phyloP scores from a whole-genome alignment of 306 rosid genomes.

The Abrus pulchellus region DNA sequence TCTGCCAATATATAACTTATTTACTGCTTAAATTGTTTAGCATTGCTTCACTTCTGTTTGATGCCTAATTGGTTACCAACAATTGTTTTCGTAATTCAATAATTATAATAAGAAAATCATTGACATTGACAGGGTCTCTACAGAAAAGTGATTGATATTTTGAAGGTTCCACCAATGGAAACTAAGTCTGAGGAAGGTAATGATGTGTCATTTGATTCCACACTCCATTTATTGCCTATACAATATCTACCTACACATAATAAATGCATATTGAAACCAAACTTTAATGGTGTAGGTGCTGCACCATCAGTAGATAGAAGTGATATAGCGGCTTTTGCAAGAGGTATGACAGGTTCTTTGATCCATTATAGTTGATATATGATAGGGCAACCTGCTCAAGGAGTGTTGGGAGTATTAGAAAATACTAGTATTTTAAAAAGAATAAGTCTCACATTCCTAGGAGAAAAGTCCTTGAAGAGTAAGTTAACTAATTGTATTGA shows the following conservation, averaged over 20 bases:
- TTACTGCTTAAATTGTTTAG: not conserved
- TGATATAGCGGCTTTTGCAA: slow-evolving; percentile 82
- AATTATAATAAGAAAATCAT: slow-evolving; percentile 1
- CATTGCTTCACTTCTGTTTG: slow-evolving; percentile 21
- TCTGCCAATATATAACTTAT: not conserved
- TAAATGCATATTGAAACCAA: slow-evolving; percentile 16
- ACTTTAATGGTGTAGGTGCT: slow-evolving; percentile 52
- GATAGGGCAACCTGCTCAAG: not conserved
- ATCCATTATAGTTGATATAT: slow-evolving; percentile 13
- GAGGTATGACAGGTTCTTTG: slow-evolving; percentile 66
- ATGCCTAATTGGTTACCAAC: slow-evolving; percentile 12
- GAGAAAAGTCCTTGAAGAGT: slow-evolving; percentile 5
- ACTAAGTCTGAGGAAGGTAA: slow-evolving; percentile 63
- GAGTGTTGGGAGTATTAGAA: not conserved
- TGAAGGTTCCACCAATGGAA: slow-evolving; percentile 77
- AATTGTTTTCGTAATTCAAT: slow-evolving; percentile 21
- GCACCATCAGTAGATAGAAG: slow-evolving; percentile 55
- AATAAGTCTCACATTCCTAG: not conserved
- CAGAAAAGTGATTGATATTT: slow-evolving; percentile 75
- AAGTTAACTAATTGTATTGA: not conserved
- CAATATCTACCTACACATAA: not conserved
- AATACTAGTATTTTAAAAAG: not conserved
- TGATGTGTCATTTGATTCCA: slow-evolving; percentile 22
- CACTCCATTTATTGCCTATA: not conserved
- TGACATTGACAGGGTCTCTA: slow-evolving; percentile 76